These are phyloP conservation scores for Halophytophthora batemanensis DNA, from an alignment of 352 stramenopile species.

Conservation along the genomic window DNA sequence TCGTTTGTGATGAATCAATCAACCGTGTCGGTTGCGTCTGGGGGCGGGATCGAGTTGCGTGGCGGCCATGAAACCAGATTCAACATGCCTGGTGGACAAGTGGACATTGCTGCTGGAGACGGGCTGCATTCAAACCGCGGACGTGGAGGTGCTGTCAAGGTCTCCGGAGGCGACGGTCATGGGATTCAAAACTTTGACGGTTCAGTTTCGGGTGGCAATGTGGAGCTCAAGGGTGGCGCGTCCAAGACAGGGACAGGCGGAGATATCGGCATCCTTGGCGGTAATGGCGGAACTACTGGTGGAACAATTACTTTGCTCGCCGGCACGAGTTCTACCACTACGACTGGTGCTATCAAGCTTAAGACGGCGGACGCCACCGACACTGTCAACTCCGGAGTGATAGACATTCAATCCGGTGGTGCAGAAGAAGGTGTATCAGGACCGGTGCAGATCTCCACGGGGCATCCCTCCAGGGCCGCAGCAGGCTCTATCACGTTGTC, in stretches of 20 bases:
- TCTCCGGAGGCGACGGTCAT: constrained; percentile 67
- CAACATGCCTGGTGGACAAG: constrained; percentile 53
- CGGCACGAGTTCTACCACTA: constrained; percentile 30
- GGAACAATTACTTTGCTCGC: constrained; percentile 49
- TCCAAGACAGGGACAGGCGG: constrained; percentile 64
- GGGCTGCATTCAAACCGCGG: constrained; percentile 78
- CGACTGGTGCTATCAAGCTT: constrained; percentile 57
- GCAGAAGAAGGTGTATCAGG: constrained; percentile 28
- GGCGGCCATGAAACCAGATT: constrained; percentile 68
- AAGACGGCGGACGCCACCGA: constrained; percentile 11
- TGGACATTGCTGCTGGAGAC: constrained; percentile 61
- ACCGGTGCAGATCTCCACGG: constrained; percentile 37
- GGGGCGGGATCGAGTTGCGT: constrained; percentile 46
- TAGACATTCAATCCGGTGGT: constrained; percentile 32
- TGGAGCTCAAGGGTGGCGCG: constrained; percentile 64
- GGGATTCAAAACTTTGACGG: constrained; percentile 71
- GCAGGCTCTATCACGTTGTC: constrained; percentile 32
- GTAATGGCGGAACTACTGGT: constrained; percentile 40
- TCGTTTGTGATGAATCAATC: constrained; percentile 41
- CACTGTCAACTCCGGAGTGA: constrained; percentile 22
- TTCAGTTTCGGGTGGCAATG: constrained; percentile 65
- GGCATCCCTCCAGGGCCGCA: constrained; percentile 20
- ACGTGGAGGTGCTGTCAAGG: constrained; percentile 64
- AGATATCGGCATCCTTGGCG: constrained; percentile 43
- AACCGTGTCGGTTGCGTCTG: constrained; percentile 34